Evolutionary conservation across 1,284 basidiomycete species (phyloP), one percentile per base, ranked within the genome.

Genomic region (Cryptococcus maquisensis): DNA sequence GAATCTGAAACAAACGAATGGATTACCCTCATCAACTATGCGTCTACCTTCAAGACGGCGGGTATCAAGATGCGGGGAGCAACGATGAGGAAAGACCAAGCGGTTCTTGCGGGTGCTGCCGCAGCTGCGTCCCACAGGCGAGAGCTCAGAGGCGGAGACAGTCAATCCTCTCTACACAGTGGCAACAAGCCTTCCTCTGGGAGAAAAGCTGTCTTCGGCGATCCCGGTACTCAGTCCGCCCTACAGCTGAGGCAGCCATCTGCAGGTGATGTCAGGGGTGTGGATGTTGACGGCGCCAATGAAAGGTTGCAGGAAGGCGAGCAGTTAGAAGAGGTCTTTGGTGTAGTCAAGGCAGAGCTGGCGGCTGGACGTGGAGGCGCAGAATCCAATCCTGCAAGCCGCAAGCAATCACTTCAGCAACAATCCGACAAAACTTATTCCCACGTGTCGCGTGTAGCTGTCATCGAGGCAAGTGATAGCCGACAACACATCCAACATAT

Each of bases 11-110:
- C 92, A 80, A 89, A 95, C 69, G 84, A 87, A 60, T 98, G 95
- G 95, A 86, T 98, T 61, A 82, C 87, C 35, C 82, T 84, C 43
- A 92, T 98, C 72, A 98, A 98, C 76, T 98, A 96, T 71, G 93
- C 91, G 7, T 88, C 90, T 57, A 82, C 89, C 8, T 98, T 97
- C 82, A 91, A 87, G 74, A 85, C 88, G 2, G 82, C 84, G 8
- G 88, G 87, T n/a, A 81, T 97, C 42, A 82, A 85, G 45, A 92
- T 96, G 82, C 84, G 91, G 15, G 81, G 87, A 0, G 75, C 81
- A 10, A 83, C 82, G 12, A 83, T 90, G 80, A 82, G 84, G 21
- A 80, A 81, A 47, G 81, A 81, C 61, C 86, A 86, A 64, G 83
- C 87, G 28, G 82, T 86, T 55, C 79, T 88, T 44, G 87, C 88